These are phyloP conservation scores for Trametes cinnabarina DNA, from an alignment of 768 basidiomycete genomes.

Conservation along the genomic window DNA sequence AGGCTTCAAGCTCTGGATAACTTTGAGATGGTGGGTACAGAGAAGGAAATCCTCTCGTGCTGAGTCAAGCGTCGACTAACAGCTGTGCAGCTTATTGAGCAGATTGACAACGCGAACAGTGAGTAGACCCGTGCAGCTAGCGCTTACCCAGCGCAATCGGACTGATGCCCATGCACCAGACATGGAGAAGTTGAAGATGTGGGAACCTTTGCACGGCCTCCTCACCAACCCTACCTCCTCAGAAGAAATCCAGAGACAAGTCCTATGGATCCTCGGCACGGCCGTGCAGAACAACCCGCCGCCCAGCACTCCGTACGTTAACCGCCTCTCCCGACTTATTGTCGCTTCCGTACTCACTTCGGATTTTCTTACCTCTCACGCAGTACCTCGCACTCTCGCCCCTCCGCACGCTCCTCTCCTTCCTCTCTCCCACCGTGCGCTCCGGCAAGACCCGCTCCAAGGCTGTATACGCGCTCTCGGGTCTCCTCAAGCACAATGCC, in stretches of 20 bases:
- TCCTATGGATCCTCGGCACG: constrained; percentile 86
- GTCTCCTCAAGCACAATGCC: constrained; percentile 73
- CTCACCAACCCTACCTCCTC: constrained; percentile 52
- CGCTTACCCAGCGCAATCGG: neutral
- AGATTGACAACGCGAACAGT: constrained; percentile 91
- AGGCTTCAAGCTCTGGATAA: constrained; percentile 75
- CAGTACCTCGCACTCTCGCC: constrained; percentile 69
- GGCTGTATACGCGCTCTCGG: constrained; percentile 79
- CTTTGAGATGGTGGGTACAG: constrained; percentile 85
- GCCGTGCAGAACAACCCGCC: constrained; percentile 84
- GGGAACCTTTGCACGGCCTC: constrained; percentile 72
- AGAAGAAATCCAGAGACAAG: constrained; percentile 61
- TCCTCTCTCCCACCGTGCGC: constrained; percentile 53
- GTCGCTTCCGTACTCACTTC: no score
- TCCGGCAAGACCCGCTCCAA: constrained; percentile 66
- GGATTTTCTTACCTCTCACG: neutral
- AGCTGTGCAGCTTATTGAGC: constrained; percentile 68
- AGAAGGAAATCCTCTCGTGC: neutral
- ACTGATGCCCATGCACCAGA: constrained; percentile 43
- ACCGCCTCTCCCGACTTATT: no score
- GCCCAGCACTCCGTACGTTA: constrained; percentile 75
- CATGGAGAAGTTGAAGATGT: constrained; percentile 71
- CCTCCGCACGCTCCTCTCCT: constrained; percentile 58
- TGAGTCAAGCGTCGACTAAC: neutral
- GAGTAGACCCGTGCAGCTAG: constrained; percentile 7